Evolutionary conservation across 2,329 filamentous ascomycete species (phyloP), one percentile per base, ranked within the genome.

Genomic region (Trichoderma gracile): DNA sequence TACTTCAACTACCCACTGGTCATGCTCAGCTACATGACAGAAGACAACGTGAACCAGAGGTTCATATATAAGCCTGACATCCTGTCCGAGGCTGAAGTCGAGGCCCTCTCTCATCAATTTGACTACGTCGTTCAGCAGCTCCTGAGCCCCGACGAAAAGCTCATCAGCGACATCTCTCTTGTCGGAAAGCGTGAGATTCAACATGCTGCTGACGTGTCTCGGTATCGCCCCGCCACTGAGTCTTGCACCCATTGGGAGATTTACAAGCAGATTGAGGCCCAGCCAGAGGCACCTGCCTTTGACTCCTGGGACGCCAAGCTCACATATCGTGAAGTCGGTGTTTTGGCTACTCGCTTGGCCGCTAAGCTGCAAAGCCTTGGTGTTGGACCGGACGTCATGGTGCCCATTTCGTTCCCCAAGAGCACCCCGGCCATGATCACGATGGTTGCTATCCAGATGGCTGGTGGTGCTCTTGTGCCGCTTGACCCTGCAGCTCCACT

Each of bases 191-290:
- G 55, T 42, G 55, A 58, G 5, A 33, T 58, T 5, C 17, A 45
- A 10, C 55, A 58, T 21, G 55, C 55, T 10, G 55, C 19, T 1
- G 6, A 46, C 21, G 46, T 23, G 5, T 43, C 46, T 30, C 19
- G 17, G 2, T 46, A 21, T 21, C n/a, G 8, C 8, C 43, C 62
- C 12, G 33, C 50, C n/a, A 49, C 46, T 7, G 30, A 60, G 17
- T 60, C 80, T 66, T 82, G 65, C 30, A 47, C 65, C 9, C 60
- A 67, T n/a, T 61, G 67, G 38, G 46, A 65, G 15, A 64, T 68
- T 23, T 40, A 46, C 8, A 25, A 67, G 14, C 10, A 27, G 5
- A 62, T 54, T 14, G 33, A 33, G 2, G 6, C 27, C 3, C 15
- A 42, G 3, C 62, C 65, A 2, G 10, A 56, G 3, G 25, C 33